Percentiles rank a stretch among this genome's conserved stretches.
Conservation (phyloP, 306 rosid species). For the Dicorynia guianensis region DNA sequence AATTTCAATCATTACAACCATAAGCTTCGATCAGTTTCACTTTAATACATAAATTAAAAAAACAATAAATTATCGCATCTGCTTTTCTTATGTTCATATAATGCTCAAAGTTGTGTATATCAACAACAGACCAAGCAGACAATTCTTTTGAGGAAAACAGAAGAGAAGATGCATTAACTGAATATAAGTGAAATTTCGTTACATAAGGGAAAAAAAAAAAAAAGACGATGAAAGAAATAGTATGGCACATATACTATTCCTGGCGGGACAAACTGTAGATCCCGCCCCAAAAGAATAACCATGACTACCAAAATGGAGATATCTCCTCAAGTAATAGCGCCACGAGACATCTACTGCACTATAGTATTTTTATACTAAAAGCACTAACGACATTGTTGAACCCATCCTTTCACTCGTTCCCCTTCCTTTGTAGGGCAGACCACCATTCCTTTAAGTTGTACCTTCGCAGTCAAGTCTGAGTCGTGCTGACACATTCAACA, state of each 20-base stretch:
- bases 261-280: conserved; percentile 45
- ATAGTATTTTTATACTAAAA: conserved; percentile 51
- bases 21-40: background rate
- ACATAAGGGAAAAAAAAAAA: conserved; percentile 18
- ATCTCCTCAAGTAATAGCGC: conserved; percentile 54
- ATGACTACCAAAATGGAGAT: conserved; percentile 65
- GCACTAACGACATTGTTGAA: conserved; percentile 43
- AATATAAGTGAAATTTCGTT: conserved; percentile 44
- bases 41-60: conserved; percentile 8
- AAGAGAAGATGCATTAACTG: conserved; percentile 36
- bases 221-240: conserved; percentile 40
- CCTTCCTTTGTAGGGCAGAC: conserved; percentile 46
- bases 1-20: too few species aligned
- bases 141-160: background rate
- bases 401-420: conserved; percentile 37
- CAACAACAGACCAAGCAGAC: background rate
- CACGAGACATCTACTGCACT: conserved; percentile 56
- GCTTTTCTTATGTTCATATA: background rate
- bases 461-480: conserved; percentile 46
- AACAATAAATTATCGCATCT: too few species aligned
- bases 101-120: conserved; percentile 1
- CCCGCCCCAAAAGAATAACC: conserved; percentile 65
- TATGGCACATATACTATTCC: conserved; percentile 51
- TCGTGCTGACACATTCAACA: conserved; percentile 41
- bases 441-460: conserved; percentile 43